Base-by-base conservation (phyloP, 768 basidiomycete species). In the Termitomyces eurrhizus region DNA sequence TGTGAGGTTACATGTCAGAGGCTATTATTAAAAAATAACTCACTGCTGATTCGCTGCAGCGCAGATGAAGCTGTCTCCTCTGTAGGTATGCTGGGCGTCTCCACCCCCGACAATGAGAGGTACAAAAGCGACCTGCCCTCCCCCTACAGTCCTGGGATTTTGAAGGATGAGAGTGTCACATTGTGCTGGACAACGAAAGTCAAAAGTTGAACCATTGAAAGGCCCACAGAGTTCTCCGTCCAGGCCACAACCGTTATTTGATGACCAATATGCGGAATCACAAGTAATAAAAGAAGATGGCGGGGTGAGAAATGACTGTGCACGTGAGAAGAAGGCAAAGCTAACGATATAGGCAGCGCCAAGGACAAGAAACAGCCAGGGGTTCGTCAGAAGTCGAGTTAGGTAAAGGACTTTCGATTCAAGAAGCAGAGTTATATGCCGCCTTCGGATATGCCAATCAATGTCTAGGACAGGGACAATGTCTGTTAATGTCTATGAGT, bases 21-120 rank as follows among this genome's bases (percentile, higher is more conserved):
- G 7, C 37, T 63, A 35, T 59, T 21, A 60, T 50, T 35, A 56
- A 35, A 49, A 16, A 44, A 37, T 58, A 80, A 80, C 83, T 72
- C 70, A 93, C 87, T 86, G 84, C 76, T 94, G 92, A 44, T 87
- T 78, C 44, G 91, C 93, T 45, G 93, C 86, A 45, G 90, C 85
- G 70, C 93, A 95, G 41, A 94, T 83, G 70, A 94, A 95, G 58
- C 81, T 86, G 70, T 95, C 93, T 2, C 86, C 91, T 67, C 93
- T 81, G 67, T 94, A 95, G 4, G 92, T 93, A 44, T 69, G 68
- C 51, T 85, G 78, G 0, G 62, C 62, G 73, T 93, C 92, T 2
- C 92, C 91, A 18, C 93, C 93, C n/a, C 93, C 93, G 2, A 95
- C 88, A 51, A 95, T 78, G 26, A 94, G 77, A 7, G 92, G 91